A percentile compares a stretch with the other conserved stretches of the same genome.
phyloP scores from a whole-genome alignment of 2,329 filamentous ascomycete species.

The Atkinsonella hypoxylon region DNA sequence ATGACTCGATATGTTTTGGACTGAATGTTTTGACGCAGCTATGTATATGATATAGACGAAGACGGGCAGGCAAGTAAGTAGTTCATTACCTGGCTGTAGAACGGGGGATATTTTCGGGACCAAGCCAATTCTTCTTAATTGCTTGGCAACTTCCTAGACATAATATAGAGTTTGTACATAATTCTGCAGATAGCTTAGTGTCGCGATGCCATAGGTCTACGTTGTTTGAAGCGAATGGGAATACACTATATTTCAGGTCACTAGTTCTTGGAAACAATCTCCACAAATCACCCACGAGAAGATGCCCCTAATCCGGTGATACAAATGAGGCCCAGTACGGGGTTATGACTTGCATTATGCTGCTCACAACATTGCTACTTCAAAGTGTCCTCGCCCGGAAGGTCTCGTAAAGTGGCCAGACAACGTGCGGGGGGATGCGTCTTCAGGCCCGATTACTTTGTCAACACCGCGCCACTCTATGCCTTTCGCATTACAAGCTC shows the following conservation, averaged over 20 bases:
- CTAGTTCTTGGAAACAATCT: too few relatives aligned
- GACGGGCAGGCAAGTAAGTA: too few relatives aligned
- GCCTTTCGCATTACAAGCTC: neutral
- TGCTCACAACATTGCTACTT: neutral
- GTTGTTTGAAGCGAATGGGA: neutral
- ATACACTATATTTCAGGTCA: neutral
- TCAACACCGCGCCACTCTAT: neutral
- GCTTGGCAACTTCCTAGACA: neutral
- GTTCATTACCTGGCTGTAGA: neutral
- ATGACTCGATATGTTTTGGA: neutral
- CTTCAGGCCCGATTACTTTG: too few relatives aligned
- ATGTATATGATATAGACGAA: neutral
- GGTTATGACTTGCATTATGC: neutral
- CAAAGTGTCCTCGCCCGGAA: neutral
- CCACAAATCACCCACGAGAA: too few relatives aligned
- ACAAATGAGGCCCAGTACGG: neutral
- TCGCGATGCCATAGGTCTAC: neutral
- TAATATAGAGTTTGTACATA: neutral
- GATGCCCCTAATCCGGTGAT: neutral
- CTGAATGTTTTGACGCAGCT: constrained; percentile 3
- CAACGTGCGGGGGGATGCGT: too few relatives aligned
- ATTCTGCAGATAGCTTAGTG: neutral
- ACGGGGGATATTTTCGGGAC: neutral
- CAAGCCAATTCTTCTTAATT: neutral
- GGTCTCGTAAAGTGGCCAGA: too few relatives aligned